Conservation (phyloP, 2,329 filamentous ascomycete genomes). For the Talaromyces sp. region DNA sequence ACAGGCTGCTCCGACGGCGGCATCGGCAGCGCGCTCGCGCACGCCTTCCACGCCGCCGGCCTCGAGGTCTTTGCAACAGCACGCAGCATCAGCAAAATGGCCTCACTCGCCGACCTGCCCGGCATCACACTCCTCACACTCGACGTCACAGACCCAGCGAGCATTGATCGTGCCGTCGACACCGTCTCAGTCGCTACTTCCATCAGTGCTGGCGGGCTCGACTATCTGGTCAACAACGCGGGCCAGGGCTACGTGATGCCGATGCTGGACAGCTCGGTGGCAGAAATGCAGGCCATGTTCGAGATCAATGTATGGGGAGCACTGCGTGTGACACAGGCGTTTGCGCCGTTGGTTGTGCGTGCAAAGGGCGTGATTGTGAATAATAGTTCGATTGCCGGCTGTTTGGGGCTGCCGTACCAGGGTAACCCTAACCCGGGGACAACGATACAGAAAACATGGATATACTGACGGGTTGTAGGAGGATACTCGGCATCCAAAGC, state of each 20-base stretch:
- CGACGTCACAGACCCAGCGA: background rate
- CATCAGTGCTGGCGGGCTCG: background rate
- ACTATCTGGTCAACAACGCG: constrained; percentile 1
- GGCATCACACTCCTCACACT: background rate
- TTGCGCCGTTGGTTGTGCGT: background rate
- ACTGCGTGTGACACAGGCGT: background rate
- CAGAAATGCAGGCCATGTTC: background rate
- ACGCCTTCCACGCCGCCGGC: constrained; percentile 7
- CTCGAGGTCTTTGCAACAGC: constrained; percentile 6
- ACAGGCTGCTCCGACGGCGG: constrained; percentile 9
- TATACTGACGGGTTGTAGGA: background rate
- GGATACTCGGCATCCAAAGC: background rate
- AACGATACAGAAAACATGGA: too few species aligned
- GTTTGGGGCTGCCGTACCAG: background rate
- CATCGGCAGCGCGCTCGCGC: constrained; percentile 7
- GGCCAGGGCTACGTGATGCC: background rate
- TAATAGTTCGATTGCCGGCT: background rate
- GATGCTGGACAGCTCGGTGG: background rate
- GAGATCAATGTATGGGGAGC: background rate
- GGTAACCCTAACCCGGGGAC: background rate
- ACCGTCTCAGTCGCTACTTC: background rate
- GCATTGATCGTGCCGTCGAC: background rate
- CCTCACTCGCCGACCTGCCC: background rate
- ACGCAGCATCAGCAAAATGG: constrained; percentile 3
- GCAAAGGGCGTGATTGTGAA: background rate